These are phyloP conservation scores for Fennellomyces sp. DNA, from an alignment of 371 early-diverging fungal genomes.

Conservation along the genomic window DNA sequence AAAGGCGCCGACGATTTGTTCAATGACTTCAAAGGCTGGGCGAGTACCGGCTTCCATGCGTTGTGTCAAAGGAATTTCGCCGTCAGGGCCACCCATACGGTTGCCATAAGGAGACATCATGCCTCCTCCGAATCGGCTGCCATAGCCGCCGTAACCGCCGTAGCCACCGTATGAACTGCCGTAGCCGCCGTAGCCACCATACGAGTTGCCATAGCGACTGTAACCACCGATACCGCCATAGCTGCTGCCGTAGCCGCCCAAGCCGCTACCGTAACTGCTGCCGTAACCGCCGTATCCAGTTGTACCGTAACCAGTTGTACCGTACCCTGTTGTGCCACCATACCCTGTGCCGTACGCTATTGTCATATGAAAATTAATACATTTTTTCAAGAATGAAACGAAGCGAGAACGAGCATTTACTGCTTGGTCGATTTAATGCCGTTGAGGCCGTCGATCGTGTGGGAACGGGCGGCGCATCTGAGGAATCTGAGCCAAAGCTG, in stretches of 20 bases:
- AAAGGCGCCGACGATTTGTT: conserved; percentile 93
- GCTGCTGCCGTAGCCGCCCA: conserved; percentile 46
- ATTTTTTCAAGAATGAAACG: not conserved
- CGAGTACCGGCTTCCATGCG: conserved; percentile 89
- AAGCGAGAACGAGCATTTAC: not conserved
- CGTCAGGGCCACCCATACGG: conserved; percentile 22
- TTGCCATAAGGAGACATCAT: conserved; percentile 51
- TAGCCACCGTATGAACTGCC: too few relatives aligned
- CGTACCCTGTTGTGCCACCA: conserved; percentile 7
- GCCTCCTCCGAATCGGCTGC: conserved; percentile 31
- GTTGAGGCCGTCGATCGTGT: conserved; percentile 14
- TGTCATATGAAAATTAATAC: not conserved
- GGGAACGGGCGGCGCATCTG: conserved; percentile 27
- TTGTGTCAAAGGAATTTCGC: conserved; percentile 74
- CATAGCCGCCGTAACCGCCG: conserved; percentile 34
- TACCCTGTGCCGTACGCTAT: not conserved
- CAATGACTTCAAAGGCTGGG: conserved; percentile 90
- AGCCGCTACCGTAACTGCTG: conserved; percentile 38
- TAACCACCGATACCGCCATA: conserved; percentile 45
- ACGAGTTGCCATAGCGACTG: too few relatives aligned
- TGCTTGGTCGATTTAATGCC: conserved; percentile 4
- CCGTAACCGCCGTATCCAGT: conserved; percentile 30
- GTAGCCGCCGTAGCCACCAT: conserved; percentile 43
- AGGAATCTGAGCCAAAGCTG: not conserved
- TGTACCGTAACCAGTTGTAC: conserved; percentile 18